phyloP scores from a whole-genome alignment of 495 filamentous ascomycete genomes.

The Penicillium egyptiacum region DNA sequence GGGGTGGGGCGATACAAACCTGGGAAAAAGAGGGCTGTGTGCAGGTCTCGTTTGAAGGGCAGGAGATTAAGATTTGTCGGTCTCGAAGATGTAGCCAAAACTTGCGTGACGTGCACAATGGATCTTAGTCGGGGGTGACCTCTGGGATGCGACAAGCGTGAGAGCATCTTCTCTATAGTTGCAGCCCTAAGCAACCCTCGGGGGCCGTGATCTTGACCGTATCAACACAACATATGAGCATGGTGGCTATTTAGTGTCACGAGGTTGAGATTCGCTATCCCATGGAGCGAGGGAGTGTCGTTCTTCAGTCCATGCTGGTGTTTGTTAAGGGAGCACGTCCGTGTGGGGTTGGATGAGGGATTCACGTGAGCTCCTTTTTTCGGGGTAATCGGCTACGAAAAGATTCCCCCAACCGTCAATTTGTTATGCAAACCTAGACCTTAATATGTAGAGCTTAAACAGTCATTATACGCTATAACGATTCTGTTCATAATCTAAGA shows the following conservation, averaged over 20 bases:
- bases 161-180: slow-evolving; percentile 24
- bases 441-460: neutral
- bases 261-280: slow-evolving; percentile 11
- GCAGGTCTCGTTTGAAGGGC: slow-evolving; percentile 39
- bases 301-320: slow-evolving; percentile 1
- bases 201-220: slow-evolving; percentile 19
- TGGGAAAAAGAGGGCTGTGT: slow-evolving; percentile 83
- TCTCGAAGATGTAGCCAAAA: neutral
- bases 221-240: slow-evolving; percentile 19
- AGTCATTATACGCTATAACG: neutral
- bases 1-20: slow-evolving; percentile 48
- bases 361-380: slow-evolving; percentile 26
- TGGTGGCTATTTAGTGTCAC: slow-evolving; percentile 5
- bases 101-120: slow-evolving; percentile 3
- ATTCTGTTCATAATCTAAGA: neutral
- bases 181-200: slow-evolving; percentile 14
- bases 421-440: neutral
- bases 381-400: slow-evolving; percentile 18
- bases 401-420: neutral
- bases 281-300: neutral
- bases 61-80: slow-evolving; percentile 6
- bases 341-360: slow-evolving; percentile 18
- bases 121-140: slow-evolving; percentile 2
- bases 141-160: neutral
- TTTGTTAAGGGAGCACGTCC: neutral